Percentiles rank a stretch among this genome's conserved stretches.
Evolutionary conservation across 139 green algal genomes (phyloP).

Genomic region (Nannochloris sp.): DNA sequence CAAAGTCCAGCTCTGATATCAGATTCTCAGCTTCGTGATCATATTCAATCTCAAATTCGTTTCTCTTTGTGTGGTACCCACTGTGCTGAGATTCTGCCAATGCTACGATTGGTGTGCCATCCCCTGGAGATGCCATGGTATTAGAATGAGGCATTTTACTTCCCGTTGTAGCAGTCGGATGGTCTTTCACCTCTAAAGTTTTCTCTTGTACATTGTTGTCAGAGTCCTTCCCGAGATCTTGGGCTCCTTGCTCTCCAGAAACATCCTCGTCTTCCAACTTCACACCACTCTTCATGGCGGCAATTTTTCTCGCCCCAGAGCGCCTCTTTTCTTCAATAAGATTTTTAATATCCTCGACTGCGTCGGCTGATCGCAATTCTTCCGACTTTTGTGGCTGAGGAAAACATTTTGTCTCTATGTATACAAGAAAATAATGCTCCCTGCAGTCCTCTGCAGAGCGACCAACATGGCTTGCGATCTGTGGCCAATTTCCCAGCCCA

Average conservation of each 20-base stretch:
- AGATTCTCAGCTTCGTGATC: slow-evolving; percentile 81
- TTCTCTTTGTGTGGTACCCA: slow-evolving; percentile 78
- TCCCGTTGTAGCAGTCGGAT: too few species aligned
- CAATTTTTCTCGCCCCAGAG: slow-evolving; percentile 5
- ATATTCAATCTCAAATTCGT: slow-evolving; percentile 93
- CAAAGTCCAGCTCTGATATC: slow-evolving; percentile 55
- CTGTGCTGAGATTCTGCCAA: slow-evolving; percentile 35
- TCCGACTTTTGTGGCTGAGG: slow-evolving; percentile 50
- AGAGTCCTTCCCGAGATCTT: neutral
- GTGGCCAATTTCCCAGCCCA: slow-evolving; percentile 87
- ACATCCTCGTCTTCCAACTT: neutral
- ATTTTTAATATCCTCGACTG: slow-evolving; percentile 8
- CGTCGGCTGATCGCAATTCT: slow-evolving; percentile 39
- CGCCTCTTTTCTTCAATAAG: slow-evolving; percentile 22
- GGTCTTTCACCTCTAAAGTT: too few species aligned
- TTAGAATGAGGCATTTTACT: neutral
- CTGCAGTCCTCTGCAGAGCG: slow-evolving; percentile 61
- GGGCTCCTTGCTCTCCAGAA: neutral
- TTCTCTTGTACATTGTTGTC: too few species aligned
- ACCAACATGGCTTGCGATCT: slow-evolving; percentile 77
- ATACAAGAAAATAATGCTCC: slow-evolving; percentile 74
- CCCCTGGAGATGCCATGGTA: neutral
- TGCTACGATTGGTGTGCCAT: neutral
- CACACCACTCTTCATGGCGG: neutral
- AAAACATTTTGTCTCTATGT: slow-evolving; percentile 58